These are phyloP conservation scores for Ganoderma leucocontextum DNA, from an alignment of 1,284 basidiomycete species.

Conservation along the genomic window DNA sequence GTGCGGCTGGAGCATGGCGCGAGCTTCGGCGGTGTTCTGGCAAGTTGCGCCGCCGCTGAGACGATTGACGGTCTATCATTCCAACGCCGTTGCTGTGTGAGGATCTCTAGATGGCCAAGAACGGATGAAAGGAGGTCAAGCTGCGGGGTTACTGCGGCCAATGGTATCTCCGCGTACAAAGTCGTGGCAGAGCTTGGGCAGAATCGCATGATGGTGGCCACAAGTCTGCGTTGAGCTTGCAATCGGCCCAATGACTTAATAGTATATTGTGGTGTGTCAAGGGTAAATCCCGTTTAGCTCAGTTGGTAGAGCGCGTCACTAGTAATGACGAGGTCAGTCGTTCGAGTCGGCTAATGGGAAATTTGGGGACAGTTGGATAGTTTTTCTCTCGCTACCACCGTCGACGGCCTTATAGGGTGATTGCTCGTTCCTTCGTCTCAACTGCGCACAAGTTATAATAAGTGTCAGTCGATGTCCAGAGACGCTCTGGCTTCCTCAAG, in stretches of 20 bases:
- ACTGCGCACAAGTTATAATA: no score
- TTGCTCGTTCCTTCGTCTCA: no score
- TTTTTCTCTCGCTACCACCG: background rate
- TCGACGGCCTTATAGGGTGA: no score
- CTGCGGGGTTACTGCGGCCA: background rate
- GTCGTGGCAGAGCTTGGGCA: slow-evolving; percentile 3
- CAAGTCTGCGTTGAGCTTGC: background rate
- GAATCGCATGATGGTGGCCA: background rate
- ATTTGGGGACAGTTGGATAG: background rate
- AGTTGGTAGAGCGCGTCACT: slow-evolving; percentile 68
- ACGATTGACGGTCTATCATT: slow-evolving; percentile 7
- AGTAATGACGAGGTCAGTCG: slow-evolving; percentile 41
- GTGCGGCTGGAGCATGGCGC: background rate
- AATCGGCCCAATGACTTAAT: background rate
- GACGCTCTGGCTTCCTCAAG: no score
- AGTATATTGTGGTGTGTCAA: background rate
- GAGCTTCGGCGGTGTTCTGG: slow-evolving; percentile 2
- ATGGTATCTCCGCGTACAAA: background rate
- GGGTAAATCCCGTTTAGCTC: slow-evolving; percentile 50
- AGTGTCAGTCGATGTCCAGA: no score
- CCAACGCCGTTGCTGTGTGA: background rate
- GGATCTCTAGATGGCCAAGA: background rate
- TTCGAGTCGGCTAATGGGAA: slow-evolving; percentile 18
- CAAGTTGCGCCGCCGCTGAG: background rate
- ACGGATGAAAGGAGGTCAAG: background rate